Conservation (phyloP, 352 stramenopile genomes). For the Aphanomyces astaci region DNA sequence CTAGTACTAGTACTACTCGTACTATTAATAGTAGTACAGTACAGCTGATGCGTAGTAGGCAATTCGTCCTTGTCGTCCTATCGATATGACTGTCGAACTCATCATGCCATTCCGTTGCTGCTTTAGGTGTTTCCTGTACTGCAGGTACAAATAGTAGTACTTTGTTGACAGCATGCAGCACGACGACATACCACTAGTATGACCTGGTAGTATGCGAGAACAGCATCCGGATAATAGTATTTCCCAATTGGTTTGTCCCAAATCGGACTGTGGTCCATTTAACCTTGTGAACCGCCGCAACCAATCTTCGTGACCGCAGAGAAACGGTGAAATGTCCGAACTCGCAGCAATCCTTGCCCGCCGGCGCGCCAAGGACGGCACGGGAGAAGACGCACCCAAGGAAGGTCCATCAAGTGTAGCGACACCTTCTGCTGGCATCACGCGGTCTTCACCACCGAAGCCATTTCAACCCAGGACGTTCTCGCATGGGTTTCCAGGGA, state of each 20-base stretch:
- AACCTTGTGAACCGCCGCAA: neutral
- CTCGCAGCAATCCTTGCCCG: conserved; percentile 72
- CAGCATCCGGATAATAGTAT: too few relatives aligned
- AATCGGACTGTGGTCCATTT: neutral
- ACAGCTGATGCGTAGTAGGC: too few relatives aligned
- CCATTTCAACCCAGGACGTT: neutral
- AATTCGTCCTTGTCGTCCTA: too few relatives aligned
- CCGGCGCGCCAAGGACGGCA: conserved; percentile 58
- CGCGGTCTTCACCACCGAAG: conserved; percentile 8
- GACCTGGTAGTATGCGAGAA: too few relatives aligned
- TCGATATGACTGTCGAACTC: too few relatives aligned
- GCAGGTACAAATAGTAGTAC: too few relatives aligned
- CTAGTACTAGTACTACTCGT: too few relatives aligned
- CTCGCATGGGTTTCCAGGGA: neutral
- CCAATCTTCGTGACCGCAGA: neutral
- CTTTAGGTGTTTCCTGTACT: too few relatives aligned
- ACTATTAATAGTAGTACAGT: too few relatives aligned
- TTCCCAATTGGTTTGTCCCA: neutral
- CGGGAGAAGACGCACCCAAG: conserved; percentile 30
- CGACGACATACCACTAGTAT: too few relatives aligned
- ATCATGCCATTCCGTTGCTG: too few relatives aligned
- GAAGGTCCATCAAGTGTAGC: conserved; percentile 2
- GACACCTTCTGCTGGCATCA: conserved; percentile 30
- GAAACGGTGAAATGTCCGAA: conserved; percentile 31
- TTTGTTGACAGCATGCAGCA: too few relatives aligned